Percentiles rank a stretch among this genome's conserved stretches.
These are phyloP conservation scores for Pythium aristosporum DNA, from an alignment of 352 stramenopile genomes.

Conservation along the genomic window DNA sequence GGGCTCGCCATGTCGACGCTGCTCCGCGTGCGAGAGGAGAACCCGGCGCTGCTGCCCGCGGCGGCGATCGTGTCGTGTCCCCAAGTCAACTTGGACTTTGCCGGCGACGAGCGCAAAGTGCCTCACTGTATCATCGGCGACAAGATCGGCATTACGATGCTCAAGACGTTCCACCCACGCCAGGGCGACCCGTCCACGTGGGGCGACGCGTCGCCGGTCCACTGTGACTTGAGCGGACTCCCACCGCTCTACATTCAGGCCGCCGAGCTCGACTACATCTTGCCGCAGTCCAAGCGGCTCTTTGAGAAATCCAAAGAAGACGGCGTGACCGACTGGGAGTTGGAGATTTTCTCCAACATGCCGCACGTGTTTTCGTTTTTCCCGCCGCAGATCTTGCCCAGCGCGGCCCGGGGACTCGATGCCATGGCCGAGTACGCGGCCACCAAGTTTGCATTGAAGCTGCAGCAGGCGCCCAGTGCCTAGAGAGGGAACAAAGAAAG, in stretches of 20 bases:
- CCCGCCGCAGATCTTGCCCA: slow-evolving; percentile 42
- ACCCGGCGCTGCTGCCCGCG: too few relatives aligned
- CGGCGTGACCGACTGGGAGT: slow-evolving; percentile 22
- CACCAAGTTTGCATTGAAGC: too few relatives aligned
- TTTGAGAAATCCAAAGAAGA: slow-evolving; percentile 28
- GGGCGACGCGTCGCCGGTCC: slow-evolving; percentile 38
- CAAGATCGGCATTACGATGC: too few relatives aligned
- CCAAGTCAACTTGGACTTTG: too few relatives aligned
- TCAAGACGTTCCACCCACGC: too few relatives aligned
- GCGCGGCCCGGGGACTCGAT: slow-evolving; percentile 41
- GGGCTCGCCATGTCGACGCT: slow-evolving; percentile 18
- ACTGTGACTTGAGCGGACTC: slow-evolving; percentile 41
- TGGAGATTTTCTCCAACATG: slow-evolving; percentile 54
- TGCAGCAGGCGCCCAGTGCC: too few relatives aligned
- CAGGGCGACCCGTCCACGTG: slow-evolving; percentile 18
- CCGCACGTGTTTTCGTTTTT: slow-evolving; percentile 63
- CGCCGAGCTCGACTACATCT: too few relatives aligned
- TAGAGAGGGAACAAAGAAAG: too few relatives aligned
- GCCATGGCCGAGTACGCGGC: slow-evolving; percentile 40
- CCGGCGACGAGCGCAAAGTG: too few relatives aligned
- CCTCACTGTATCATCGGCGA: too few relatives aligned
- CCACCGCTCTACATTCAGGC: slow-evolving; percentile 42
- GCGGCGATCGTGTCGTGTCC: too few relatives aligned
- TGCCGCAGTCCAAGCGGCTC: slow-evolving; percentile 30
- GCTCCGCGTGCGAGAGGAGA: slow-evolving; percentile 5